Conservation (phyloP, 2,329 filamentous ascomycete species). For the Fusarium sublunatum region DNA sequence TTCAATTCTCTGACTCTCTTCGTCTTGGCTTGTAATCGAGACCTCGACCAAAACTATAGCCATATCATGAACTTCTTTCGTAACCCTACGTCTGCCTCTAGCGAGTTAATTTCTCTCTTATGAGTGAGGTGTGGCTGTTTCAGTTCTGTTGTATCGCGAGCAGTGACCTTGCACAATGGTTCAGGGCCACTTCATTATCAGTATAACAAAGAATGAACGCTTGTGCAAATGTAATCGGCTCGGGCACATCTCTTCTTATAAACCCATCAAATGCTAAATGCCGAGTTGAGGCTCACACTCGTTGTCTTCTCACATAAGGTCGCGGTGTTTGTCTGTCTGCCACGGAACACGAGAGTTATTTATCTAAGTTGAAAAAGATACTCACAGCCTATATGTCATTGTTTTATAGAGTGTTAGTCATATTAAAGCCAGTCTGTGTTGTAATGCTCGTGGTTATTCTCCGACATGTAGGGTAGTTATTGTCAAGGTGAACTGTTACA, state of each 20-base stretch:
- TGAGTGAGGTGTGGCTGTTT: conserved; percentile 6
- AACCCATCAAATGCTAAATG: too few relatives aligned
- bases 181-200: conserved; percentile 3
- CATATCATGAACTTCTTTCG: not conserved
- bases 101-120: too few relatives aligned
- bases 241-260: too few relatives aligned
- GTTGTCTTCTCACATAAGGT: too few relatives aligned
- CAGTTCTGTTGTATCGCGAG: not conserved
- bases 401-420: not conserved
- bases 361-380: not conserved
- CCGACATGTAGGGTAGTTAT: not conserved
- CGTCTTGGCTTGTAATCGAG: too few relatives aligned
- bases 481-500: not conserved
- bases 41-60: too few relatives aligned
- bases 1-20: not conserved
- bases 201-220: not conserved
- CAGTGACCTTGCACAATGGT: not conserved
- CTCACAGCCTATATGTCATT: not conserved
- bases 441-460: not conserved
- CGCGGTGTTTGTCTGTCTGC: too few relatives aligned
- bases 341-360: too few relatives aligned
- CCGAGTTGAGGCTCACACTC: too few relatives aligned
- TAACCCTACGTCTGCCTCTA: not conserved
- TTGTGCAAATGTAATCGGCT: not conserved
- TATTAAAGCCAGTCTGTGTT: not conserved